Evolutionary conservation across 1,139 yeast species (phyloP), one percentile per base, ranked within the genome.

Genomic region (Geotrichum citri-aurantii): DNA sequence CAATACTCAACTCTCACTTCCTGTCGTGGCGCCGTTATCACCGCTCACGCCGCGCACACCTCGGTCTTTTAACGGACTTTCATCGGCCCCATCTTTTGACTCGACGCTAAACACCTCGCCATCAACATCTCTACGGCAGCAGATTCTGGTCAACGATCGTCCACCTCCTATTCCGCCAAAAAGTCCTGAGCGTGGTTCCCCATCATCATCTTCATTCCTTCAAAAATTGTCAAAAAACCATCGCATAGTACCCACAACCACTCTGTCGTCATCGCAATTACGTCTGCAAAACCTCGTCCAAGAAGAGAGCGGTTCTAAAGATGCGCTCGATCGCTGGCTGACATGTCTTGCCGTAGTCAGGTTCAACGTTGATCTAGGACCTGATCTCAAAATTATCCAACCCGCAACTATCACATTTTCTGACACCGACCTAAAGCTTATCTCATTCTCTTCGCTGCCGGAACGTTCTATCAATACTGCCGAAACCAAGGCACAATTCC

Each of bases 351-450:
- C 70, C 44, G 66, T 70, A 54, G 69, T 71, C n/a, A 71, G 70
- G 55, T 71, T 71, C 61, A 73, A 71, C 56, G 69, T 68, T 12
- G 69, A 71, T 55, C 62, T 71, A 10, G 74, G 74, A 1, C 74
- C 74, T 0, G 72, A 68, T 55, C 64, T 69, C 52, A 69, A 69
- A 57, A 57, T 69, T 44, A 66, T 69, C 42, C 64, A 70, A n/a
- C 72, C 72, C 2, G 42, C 42, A 11, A 52, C 64, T 21, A 56
- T 64, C 31, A 59, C 61, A 54, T 66, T 69, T 54, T 57, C 64
- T 31, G 71, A 69, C 50, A 65, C 62, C 27, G 71, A 69, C 52
- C 65, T 67, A 40, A 60, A 64, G 19, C 60, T 64, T 19, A 68
- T 69, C 29, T 69, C 71, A 55, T 69, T 69, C 60, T 64, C 69